These are phyloP conservation scores for Mimosa bimucronata DNA, from an alignment of 306 rosid genomes.

Conservation along the genomic window DNA sequence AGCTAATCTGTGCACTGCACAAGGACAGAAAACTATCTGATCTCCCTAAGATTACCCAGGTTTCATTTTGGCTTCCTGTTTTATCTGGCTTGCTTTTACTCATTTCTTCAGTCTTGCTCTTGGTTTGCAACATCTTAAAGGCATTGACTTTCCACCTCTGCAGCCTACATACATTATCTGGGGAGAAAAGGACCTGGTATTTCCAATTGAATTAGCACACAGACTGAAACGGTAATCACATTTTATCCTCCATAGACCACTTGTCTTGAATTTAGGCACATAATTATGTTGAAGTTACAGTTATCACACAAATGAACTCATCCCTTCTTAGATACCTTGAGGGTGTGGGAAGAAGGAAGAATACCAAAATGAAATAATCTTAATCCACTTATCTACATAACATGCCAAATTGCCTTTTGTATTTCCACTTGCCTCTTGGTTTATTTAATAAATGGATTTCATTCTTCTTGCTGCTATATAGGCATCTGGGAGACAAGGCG, in stretches of 20 bases:
- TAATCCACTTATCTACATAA: conserved; percentile 5
- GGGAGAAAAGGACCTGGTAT: conserved; percentile 85
- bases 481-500: conserved; percentile 77
- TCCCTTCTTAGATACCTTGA: conserved; percentile 19
- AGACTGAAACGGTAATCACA: conserved; percentile 66
- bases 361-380: not conserved
- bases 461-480: conserved; percentile 28
- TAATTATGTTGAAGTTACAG: not conserved
- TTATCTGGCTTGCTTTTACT: conserved; percentile 9
- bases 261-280: conserved; percentile 5
- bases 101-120: conserved; percentile 28
- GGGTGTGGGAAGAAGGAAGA: not conserved
- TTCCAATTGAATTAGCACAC: conserved; percentile 86
- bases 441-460: not conserved
- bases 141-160: conserved; percentile 31
- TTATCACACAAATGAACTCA: not conserved
- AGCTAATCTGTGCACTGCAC: conserved; percentile 60
- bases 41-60: conserved; percentile 89
- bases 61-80: conserved; percentile 27
- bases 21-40: conserved; percentile 66
- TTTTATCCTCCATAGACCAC: conserved; percentile 5
- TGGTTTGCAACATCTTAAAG: conserved; percentile 12
- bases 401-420: not conserved
- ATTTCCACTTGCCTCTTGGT: not conserved
- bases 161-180: conserved; percentile 84